These are phyloP conservation scores for Gossypium raimondii DNA, from an alignment of 345 rosid species.

Conservation along the genomic window DNA sequence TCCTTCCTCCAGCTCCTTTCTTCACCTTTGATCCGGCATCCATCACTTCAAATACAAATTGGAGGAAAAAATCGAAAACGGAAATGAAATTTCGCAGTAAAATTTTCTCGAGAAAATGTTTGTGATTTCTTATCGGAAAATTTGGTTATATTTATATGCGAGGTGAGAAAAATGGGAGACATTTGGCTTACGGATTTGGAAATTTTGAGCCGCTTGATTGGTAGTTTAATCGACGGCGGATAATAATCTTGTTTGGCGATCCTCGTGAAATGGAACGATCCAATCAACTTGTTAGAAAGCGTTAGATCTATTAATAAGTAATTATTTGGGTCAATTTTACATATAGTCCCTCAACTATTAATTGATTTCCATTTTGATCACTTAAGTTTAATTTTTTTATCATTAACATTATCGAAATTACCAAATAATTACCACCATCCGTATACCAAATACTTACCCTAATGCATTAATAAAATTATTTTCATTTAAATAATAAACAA, in stretches of 20 bases:
- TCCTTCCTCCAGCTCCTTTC: constrained; percentile 69
- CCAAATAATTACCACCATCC: no score
- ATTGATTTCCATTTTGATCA: no score
- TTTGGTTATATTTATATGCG: background rate
- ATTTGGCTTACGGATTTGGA: background rate
- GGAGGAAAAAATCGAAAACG: no score
- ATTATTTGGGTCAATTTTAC: no score
- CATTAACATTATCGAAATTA: no score
- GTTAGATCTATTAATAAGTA: no score
- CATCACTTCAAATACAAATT: constrained; percentile 26
- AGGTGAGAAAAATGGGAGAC: background rate
- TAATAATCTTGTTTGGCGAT: background rate
- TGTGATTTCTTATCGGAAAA: background rate
- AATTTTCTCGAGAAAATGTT: background rate
- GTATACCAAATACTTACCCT: no score
- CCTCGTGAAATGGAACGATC: constrained; percentile 7
- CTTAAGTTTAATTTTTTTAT: no score
- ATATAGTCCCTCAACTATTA: no score
- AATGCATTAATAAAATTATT: no score
- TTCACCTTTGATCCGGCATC: constrained; percentile 49
- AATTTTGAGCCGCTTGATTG: background rate
- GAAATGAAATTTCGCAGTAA: background rate
- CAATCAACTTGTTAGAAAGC: background rate
- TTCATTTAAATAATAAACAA: no score
- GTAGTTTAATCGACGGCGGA: background rate